Evolutionary conservation across 176 grass and related monocot species (phyloP).

Genomic region (Juncus effusus): DNA sequence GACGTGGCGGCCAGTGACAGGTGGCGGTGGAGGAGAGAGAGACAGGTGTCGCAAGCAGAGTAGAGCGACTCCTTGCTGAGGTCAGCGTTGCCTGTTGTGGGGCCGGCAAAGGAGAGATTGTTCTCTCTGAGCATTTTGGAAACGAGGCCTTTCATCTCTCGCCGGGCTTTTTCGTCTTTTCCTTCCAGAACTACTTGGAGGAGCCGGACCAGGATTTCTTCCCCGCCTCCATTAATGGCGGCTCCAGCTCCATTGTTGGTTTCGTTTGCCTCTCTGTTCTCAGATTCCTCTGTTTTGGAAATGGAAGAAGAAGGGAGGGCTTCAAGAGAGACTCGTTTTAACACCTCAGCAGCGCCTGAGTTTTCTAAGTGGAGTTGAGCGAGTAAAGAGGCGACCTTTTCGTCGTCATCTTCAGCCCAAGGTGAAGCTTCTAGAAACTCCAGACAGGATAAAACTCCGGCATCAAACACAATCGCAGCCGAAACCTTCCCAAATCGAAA

Average conservation of each 20-base stretch:
- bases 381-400: slow-evolving; percentile 79
- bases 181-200: slow-evolving; percentile 92
- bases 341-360: slow-evolving; percentile 74
- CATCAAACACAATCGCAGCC: slow-evolving; percentile 77
- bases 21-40: slow-evolving; percentile 58
- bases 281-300: neutral
- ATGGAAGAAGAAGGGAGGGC: slow-evolving; percentile 32
- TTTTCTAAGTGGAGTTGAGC: slow-evolving; percentile 83
- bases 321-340: slow-evolving; percentile 87
- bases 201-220: slow-evolving; percentile 83
- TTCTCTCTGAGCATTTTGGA: slow-evolving; percentile 98
- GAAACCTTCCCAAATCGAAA: slow-evolving; percentile 45
- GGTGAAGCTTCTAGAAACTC: slow-evolving; percentile 78
- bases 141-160: slow-evolving; percentile 95
- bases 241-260: slow-evolving; percentile 31
- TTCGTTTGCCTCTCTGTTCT: slow-evolving; percentile 37
- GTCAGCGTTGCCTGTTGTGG: slow-evolving; percentile 39
- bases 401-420: slow-evolving; percentile 88
- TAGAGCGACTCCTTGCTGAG: slow-evolving; percentile 94
- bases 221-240: slow-evolving; percentile 29
- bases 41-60: slow-evolving; percentile 67
- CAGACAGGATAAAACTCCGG: slow-evolving; percentile 74
- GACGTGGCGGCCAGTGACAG: slow-evolving; percentile 44
- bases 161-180: slow-evolving; percentile 93
- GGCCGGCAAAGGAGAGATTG: slow-evolving; percentile 37